These are phyloP conservation scores for Hymenotorrendiella dingleyae DNA, from an alignment of 2,329 filamentous ascomycete genomes.

Conservation along the genomic window DNA sequence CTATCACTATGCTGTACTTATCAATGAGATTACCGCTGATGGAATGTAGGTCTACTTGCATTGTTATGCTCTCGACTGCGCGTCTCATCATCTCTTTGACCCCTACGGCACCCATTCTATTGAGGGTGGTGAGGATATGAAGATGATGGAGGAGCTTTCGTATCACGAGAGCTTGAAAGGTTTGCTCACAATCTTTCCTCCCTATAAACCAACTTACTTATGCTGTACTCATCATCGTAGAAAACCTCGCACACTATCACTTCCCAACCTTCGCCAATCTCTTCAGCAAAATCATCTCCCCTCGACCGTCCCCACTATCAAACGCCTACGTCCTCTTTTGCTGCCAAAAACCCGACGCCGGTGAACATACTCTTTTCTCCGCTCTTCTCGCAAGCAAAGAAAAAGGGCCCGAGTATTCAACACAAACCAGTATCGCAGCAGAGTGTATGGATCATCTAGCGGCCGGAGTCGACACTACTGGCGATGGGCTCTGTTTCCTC, in stretches of 20 bases:
- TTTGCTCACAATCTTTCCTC: conserved; percentile 25
- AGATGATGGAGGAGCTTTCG: conserved; percentile 63
- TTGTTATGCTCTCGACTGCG: conserved; percentile 63
- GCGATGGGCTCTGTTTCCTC: conserved; percentile 62
- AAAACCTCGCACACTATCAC: conserved; percentile 49
- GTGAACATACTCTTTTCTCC: conserved; percentile 51
- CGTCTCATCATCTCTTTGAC: conserved; percentile 64
- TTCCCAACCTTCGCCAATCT: conserved; percentile 97
- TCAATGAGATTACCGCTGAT: background rate
- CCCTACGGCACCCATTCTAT: conserved; percentile 59
- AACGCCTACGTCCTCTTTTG: conserved; percentile 53
- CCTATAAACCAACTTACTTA: background rate
- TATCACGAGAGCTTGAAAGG: conserved; percentile 63
- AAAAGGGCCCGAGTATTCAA: too few relatives aligned
- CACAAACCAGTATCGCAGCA: conserved; percentile 52
- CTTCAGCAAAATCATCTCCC: conserved; percentile 82
- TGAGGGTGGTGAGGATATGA: conserved; percentile 46
- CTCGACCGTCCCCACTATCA: conserved; percentile 40
- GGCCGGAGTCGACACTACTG: conserved; percentile 66
- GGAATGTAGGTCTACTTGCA: conserved; percentile 40
- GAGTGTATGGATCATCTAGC: conserved; percentile 67
- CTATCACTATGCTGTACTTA: background rate
- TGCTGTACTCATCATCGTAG: conserved; percentile 29
- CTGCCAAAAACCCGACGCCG: conserved; percentile 39
- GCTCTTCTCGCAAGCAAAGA: conserved; percentile 49